phyloP scores from a whole-genome alignment of 2,329 filamentous ascomycete genomes.

The Monilinia polystroma region DNA sequence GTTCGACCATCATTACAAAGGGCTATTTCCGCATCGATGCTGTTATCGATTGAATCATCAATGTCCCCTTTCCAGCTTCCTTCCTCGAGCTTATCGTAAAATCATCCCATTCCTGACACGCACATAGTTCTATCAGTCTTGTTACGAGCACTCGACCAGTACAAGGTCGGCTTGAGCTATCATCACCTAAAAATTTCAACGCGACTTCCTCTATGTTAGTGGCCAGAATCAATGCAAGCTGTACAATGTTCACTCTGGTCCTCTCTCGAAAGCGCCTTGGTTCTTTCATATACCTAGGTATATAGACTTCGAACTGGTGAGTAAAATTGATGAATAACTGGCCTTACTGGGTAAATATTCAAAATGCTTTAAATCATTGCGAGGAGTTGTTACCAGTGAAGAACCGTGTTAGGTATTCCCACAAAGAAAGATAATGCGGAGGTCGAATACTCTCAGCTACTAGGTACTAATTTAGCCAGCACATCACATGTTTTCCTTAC shows the following conservation, averaged over 20 bases:
- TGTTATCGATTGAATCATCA: neutral
- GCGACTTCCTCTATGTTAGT: neutral
- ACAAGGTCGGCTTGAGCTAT: neutral
- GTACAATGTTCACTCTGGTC: neutral
- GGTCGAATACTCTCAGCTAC: neutral
- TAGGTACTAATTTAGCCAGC: neutral
- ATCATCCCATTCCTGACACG: neutral
- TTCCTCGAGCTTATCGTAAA: neutral
- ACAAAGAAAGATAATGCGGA: too few relatives aligned
- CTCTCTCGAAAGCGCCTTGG: neutral
- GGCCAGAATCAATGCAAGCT: neutral
- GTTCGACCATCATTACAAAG: neutral
- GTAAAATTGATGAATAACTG: too few relatives aligned
- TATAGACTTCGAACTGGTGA: too few relatives aligned
- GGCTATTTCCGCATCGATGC: neutral
- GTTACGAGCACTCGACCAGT: neutral
- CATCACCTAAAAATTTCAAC: neutral
- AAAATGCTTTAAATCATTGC: too few relatives aligned
- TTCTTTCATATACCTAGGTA: too few relatives aligned
- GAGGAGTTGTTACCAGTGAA: too few relatives aligned
- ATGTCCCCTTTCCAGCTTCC: neutral
- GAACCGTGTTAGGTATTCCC: too few relatives aligned
- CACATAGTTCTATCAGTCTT: neutral
- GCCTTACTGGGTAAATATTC: too few relatives aligned
- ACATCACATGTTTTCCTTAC: neutral